Conservation (phyloP, 2,329 filamentous ascomycete species). For the Botrytis aclada region DNA sequence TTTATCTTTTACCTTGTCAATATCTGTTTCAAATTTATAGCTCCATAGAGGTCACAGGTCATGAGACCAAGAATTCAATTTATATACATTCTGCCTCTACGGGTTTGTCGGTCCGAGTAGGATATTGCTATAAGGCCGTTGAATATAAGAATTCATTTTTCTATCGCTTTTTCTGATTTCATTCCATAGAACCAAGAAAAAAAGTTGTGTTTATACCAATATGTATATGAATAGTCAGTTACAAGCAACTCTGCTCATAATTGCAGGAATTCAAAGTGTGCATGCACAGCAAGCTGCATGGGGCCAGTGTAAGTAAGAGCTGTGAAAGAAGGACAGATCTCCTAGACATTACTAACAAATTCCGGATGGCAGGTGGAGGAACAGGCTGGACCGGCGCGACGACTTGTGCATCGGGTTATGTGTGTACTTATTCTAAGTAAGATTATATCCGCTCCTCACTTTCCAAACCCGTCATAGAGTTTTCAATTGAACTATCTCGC, state of each 20-base stretch:
- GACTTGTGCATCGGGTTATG: constrained; percentile 31
- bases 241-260: constrained; percentile 2
- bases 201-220: background rate
- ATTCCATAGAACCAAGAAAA: background rate
- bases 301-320: constrained; percentile 15
- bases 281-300: constrained; percentile 28
- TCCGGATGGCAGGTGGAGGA: constrained; percentile 28
- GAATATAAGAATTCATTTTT: background rate
- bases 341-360: background rate
- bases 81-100: constrained; percentile 10
- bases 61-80: background rate
- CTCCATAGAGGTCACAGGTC: background rate
- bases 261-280: constrained; percentile 14
- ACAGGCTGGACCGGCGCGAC: constrained; percentile 29
- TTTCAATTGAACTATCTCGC: background rate
- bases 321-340: background rate
- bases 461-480: background rate
- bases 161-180: background rate
- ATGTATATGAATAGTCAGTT: background rate
- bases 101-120: constrained; percentile 8
- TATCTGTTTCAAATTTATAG: background rate
- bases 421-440: constrained; percentile 34
- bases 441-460: background rate
- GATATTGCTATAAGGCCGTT: constrained; percentile 35
- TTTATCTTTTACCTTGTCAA: background rate